phyloP scores from a whole-genome alignment of 306 rosid species.

The Prunus padus region DNA sequence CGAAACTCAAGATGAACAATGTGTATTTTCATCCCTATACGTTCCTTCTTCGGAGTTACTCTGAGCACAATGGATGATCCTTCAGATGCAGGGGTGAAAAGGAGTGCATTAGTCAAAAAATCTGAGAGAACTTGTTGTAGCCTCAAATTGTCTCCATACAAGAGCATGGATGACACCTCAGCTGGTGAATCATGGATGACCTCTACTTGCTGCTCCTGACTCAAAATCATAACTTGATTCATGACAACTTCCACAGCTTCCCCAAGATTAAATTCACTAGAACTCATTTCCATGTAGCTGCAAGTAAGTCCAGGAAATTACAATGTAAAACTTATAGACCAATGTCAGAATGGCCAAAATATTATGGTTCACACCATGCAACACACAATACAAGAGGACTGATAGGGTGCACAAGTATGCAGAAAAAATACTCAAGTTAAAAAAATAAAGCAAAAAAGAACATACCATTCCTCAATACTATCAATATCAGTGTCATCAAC shows the following conservation, averaged over 20 bases:
- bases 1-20: constrained; percentile 43
- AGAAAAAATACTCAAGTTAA: neutral
- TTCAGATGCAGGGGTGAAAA: constrained; percentile 32
- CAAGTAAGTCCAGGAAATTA: neutral
- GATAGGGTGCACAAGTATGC: neutral
- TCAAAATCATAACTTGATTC: constrained; percentile 35
- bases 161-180: constrained; percentile 31
- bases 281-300: constrained; percentile 41
- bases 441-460: neutral
- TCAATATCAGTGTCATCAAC: constrained; percentile 39
- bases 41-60: constrained; percentile 32
- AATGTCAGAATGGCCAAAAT: neutral
- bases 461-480: constrained; percentile 44
- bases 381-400: neutral
- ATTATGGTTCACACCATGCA: neutral
- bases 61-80: constrained; percentile 25
- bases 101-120: constrained; percentile 31
- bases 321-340: neutral
- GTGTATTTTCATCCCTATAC: constrained; percentile 36
- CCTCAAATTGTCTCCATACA: constrained; percentile 47
- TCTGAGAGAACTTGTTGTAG: constrained; percentile 41
- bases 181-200: constrained; percentile 36
- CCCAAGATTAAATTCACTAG: constrained; percentile 37
- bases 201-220: constrained; percentile 34
- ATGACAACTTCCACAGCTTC: constrained; percentile 36